Evolutionary conservation across 441 rosid species (phyloP), one percentile per base, ranked within the genome.

Genomic region (Erodium trifolium): DNA sequence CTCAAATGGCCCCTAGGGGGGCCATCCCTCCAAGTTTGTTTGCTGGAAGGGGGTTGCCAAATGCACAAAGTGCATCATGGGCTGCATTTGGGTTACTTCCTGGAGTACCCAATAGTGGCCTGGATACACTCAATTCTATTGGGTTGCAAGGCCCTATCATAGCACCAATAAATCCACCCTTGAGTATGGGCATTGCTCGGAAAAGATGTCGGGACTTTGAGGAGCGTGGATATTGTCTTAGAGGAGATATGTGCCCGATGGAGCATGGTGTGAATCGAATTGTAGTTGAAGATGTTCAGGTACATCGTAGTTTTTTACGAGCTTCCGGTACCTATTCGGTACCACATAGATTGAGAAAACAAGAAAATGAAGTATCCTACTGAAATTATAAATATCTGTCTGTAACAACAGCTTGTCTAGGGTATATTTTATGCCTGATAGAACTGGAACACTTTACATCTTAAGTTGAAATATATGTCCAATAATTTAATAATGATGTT

Each of bases 181-280:
- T 91, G 73, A 86, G 75, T 79, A 78, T 87, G 82, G 91, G 91
- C 73, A 92, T 95, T 77, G 86, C 91, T 72, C 86, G 84, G 47
- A 93, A 88, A 67, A 75, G 96, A 62, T 95, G 99, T 78, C 89
- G 98, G 76, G 99, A 92, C 77, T 95, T 95, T 84, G 99, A 95
- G 82, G 98, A 95, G 79, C 97, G 93, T 68, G 99, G 99, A 65
- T 95, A 89, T 85, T 95, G 99, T 83, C 82, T 95, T 63, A 87
- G 97, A 84, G 99, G 99, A 64, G 99, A 93, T 79, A 92, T 95
- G 91, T 95, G 99, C 80, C 98, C 96, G 3, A 91, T 95, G 99
- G 99, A 95, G 89, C 99, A 95, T 86, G 99, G 99, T 71, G 83
- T 95, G 68, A 93, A 95, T 82, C 96, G 93, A 53, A 95, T 95